phyloP scores from a whole-genome alignment of 2,329 filamentous ascomycete species.

The Cytospora paraplurivora region DNA sequence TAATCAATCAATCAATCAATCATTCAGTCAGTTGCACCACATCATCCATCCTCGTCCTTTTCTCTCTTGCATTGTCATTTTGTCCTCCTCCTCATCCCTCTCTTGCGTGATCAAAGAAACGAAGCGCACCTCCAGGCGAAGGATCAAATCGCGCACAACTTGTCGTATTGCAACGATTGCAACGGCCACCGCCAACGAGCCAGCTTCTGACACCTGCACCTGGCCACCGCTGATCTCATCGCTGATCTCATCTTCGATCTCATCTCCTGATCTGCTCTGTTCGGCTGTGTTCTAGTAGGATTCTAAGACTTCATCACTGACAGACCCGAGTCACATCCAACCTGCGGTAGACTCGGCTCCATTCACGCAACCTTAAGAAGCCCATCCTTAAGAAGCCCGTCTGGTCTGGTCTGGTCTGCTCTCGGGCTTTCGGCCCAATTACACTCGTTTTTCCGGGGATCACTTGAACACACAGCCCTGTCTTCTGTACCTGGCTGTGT shows the following conservation, averaged over 20 bases:
- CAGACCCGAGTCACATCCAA: constrained; percentile 5
- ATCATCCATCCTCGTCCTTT: neutral
- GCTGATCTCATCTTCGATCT: neutral
- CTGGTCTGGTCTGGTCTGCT: neutral
- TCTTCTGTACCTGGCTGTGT: too few species aligned
- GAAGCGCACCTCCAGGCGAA: neutral
- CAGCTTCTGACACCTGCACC: neutral
- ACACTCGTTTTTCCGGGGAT: constrained; percentile 47
- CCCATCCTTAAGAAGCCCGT: neutral
- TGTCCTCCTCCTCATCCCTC: neutral
- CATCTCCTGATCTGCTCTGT: neutral
- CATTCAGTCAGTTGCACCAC: neutral
- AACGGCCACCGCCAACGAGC: neutral
- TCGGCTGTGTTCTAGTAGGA: constrained; percentile 3
- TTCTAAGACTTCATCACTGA: constrained; percentile 20
- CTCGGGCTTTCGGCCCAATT: constrained; percentile 56
- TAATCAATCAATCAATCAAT: too few species aligned
- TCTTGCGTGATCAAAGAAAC: neutral
- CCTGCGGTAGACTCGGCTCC: constrained; percentile 5
- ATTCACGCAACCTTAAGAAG: neutral
- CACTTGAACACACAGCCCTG: neutral
- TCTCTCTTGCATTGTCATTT: neutral
- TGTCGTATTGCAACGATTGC: too few species aligned
- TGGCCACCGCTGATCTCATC: neutral
- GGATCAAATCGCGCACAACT: neutral